Evolutionary conservation across 1,139 yeast species (phyloP), one percentile per base, ranked within the genome.

Genomic region (Pichia cactophila): DNA sequence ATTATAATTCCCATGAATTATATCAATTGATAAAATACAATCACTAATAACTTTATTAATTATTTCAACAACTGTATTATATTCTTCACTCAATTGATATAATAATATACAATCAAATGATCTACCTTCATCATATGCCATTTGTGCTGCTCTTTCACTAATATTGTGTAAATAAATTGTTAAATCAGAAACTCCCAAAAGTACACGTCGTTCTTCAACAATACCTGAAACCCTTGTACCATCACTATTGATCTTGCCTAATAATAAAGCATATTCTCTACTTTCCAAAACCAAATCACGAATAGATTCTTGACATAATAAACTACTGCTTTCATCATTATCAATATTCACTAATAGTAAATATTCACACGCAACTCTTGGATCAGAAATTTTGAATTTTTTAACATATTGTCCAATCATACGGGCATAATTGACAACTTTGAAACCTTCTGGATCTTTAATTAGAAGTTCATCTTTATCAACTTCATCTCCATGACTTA

Each of bases 91-190:
- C 55, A 90, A 75, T 69, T 90, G 96, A 63, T 87, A 92, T 50
- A 92, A 73, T 50, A 87, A 71, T 51, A 94, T 77, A 11, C 97
- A 88, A 63, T 94, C 97, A 54, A 86, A 80, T 5, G 83, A 75
- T 60, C 96, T 77, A 4, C 97, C 97, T 63, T 89, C 97, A 58
- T 88, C 95, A 61, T 87, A 94, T 33, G 97, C 95, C 58, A 80
- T 81, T 47, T 76, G 74, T 2, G 97, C 97, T 29, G 96, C 89
- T 53, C 80, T 81, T 61, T 86, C 95, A 7, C 95, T 81, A 43
- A 92, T 88, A 52, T 80, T 79, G 48, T 77, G 75, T 47, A 88
- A 67, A 58, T 73, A 83, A 50, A 73, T 76, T 42, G 70, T 69
- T 52, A 75, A 77, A 57, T 81, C 75, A 8, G 71, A 69, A 53